Conservation (phyloP, 169 alveolate genomes). For the Theileria luwenshuni region DNA sequence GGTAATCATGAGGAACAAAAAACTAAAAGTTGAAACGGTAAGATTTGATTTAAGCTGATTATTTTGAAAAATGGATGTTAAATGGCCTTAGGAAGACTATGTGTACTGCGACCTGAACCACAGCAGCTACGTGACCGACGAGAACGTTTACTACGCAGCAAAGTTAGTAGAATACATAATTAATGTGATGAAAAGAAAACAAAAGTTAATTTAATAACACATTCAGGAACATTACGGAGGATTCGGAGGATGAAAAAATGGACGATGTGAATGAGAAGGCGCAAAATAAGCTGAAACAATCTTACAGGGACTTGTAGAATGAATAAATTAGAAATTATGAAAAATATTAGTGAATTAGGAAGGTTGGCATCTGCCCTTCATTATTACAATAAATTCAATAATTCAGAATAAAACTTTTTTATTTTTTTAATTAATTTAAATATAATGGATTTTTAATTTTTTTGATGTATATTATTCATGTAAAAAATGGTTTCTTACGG, state of each 20-base stretch:
- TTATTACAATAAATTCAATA: too few species aligned
- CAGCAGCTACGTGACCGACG: constrained; percentile 59
- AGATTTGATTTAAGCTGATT: background rate
- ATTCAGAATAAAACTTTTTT: too few species aligned
- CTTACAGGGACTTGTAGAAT: constrained; percentile 52
- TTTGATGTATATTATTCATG: constrained; percentile 6
- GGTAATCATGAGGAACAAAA: constrained; percentile 47
- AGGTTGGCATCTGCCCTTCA: too few species aligned
- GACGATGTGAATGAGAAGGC: background rate
- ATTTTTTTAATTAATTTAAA: background rate
- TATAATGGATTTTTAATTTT: background rate
- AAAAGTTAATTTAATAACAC: too few species aligned
- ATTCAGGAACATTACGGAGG: constrained; percentile 36
- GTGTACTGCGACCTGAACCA: constrained; percentile 62
- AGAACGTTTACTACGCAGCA: constrained; percentile 33
- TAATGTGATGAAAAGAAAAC: background rate
- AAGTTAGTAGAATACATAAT: constrained; percentile 16
- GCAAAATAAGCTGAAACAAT: constrained; percentile 56
- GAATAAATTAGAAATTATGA: background rate
- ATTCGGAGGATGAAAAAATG: constrained; percentile 31
- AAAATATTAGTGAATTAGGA: too few species aligned
- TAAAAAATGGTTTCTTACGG: background rate
- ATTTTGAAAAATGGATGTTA: too few species aligned
- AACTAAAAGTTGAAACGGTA: constrained; percentile 28
- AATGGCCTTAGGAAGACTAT: constrained; percentile 30